Evolutionary conservation across 495 filamentous ascomycete genomes (phyloP), one percentile per base, ranked within the genome.

Genomic region (Penicillium egyptiacum): DNA sequence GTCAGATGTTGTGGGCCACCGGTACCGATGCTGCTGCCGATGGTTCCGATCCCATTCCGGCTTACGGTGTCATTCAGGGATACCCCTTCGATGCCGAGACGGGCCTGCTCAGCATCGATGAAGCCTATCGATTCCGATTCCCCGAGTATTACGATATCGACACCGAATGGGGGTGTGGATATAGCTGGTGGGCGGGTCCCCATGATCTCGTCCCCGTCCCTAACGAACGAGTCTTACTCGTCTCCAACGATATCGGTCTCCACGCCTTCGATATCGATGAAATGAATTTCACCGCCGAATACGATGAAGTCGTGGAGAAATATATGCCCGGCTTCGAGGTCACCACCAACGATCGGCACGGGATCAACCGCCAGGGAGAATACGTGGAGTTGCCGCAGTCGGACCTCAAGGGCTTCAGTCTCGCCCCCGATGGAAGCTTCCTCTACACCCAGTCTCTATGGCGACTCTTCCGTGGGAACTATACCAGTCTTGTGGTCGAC

Each of bases 191-290:
- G 66, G 53, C 57, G 16, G 68, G 68, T 16, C 58, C 63, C 2
- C 68, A 70, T 30, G 68, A 70, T 41, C 66, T 70, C 4, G 68
- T 70, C 3, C 68, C 68, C 0, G 57, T 69, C 12, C 68, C 68
- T 0, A 61, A 67, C 26, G 44, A 70, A 48, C 66, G 66, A 1
- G 61, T 59, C 3, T 69, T 70, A 35, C 54, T 70, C 26, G 50
- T 70, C 22, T 65, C 63, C 19, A 53, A 68, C 20, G 66, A 70
- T 52, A 50, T 49, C 20, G 65, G 63, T 3, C 30, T 69, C n/a
- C 61, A 61, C 35, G 61, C 59, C 2, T 67, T 70, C 43, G 68
- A 70, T 46, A 54, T 69, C 44, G 52, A 56, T 28, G 60, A 30
- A 11, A 51, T 59, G 17, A 30, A 58, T 11, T 69, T 55, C 25